phyloP scores from a whole-genome alignment of 2,329 filamentous ascomycete genomes.

The Diaporthe sp. region DNA sequence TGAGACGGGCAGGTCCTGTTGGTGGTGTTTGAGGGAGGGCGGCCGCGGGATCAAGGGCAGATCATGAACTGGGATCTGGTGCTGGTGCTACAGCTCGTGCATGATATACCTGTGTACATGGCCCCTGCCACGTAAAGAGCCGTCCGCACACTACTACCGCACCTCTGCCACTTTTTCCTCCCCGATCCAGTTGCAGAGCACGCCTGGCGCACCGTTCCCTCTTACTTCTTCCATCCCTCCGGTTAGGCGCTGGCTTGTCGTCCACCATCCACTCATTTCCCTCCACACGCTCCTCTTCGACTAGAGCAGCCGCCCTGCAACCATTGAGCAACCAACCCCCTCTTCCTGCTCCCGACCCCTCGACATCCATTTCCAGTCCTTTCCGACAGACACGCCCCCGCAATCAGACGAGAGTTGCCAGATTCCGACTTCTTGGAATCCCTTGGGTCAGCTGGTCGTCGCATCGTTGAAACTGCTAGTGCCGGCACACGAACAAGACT shows the following conservation, averaged over 20 bases:
- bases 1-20: constrained; percentile 29
- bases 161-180: constrained; percentile 32
- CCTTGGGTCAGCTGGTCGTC: constrained; percentile 19
- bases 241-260: constrained; percentile 48
- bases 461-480: constrained; percentile 33
- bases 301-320: constrained; percentile 29
- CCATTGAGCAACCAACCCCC: constrained; percentile 21
- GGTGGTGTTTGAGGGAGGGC: constrained; percentile 38
- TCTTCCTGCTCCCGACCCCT: constrained; percentile 16
- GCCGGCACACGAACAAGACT: constrained; percentile 9
- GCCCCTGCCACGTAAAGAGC: constrained; percentile 13
- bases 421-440: constrained; percentile 20
- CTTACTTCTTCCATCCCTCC: constrained; percentile 37
- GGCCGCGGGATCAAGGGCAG: constrained; percentile 34
- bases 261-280: constrained; percentile 47
- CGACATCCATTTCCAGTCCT: constrained; percentile 34
- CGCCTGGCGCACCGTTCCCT: constrained; percentile 39
- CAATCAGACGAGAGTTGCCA: constrained; percentile 34
- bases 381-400: constrained; percentile 33
- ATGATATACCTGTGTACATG: constrained; percentile 31
- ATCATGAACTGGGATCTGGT: constrained; percentile 25
- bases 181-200: constrained; percentile 28
- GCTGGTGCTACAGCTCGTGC: constrained; percentile 26
- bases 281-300: constrained; percentile 30
- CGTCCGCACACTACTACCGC: constrained; percentile 31